Evolutionary conservation across 192 early-diverging fungal genomes (phyloP).

Genomic region (Coemansia sp.): DNA sequence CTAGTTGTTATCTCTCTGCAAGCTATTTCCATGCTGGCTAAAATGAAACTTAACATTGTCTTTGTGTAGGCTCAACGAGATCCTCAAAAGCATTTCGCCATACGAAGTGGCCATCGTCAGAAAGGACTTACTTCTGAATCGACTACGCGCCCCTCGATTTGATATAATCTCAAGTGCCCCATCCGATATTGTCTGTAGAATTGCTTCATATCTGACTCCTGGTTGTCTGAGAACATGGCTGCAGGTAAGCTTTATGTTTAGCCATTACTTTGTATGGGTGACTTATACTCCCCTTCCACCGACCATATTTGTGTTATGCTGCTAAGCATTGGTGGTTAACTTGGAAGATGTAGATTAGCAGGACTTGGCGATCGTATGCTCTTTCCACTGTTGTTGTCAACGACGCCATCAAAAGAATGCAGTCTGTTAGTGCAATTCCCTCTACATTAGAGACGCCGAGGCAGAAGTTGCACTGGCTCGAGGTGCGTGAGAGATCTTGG

Average conservation of each 20-base stretch:
- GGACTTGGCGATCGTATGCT: conserved; percentile 21
- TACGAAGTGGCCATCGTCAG: conserved; percentile 16
- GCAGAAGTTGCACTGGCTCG: conserved; percentile 15
- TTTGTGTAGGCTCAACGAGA: conserved; percentile 14
- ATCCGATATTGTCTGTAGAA: conserved; percentile 10
- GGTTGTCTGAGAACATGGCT: background rate
- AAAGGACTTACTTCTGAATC: conserved; percentile 3
- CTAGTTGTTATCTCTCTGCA: background rate
- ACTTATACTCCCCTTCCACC: background rate
- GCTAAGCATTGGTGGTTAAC: background rate
- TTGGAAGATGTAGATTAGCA: background rate
- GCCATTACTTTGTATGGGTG: background rate
- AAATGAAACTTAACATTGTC: background rate
- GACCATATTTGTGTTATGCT: background rate
- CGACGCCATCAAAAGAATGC: conserved; percentile 6
- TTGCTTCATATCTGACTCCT: conserved; percentile 1
- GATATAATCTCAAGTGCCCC: conserved; percentile 20
- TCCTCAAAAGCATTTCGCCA: conserved; percentile 18
- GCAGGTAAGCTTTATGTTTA: background rate
- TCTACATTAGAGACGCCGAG: background rate
- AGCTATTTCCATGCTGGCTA: background rate
- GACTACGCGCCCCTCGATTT: background rate
- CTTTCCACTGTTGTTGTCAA: conserved; percentile 4
- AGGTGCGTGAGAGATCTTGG: conserved; percentile 19
- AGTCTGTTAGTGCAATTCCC: conserved; percentile 1